Conservation (phyloP, 2,329 filamentous ascomycete species). For the Botrytis aclada region DNA sequence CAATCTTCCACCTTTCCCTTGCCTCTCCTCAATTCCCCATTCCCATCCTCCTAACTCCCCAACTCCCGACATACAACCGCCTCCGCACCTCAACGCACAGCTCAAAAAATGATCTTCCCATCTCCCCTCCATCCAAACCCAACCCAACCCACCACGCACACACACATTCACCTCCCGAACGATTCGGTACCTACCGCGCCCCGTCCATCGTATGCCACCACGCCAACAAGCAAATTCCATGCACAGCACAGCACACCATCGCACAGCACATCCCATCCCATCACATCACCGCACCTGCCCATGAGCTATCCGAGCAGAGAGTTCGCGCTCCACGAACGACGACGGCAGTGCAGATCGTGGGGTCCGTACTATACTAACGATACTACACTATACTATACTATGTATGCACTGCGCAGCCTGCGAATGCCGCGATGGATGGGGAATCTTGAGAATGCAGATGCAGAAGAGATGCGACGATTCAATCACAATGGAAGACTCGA, state of each 20-base stretch:
- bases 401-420: neutral
- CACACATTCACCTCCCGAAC: neutral
- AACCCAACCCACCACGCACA: neutral
- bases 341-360: neutral
- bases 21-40: neutral
- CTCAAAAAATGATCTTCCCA: slow-evolving; percentile 9
- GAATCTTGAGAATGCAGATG: neutral
- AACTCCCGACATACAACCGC: neutral
- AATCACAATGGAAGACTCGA: neutral
- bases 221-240: neutral
- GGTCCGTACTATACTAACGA: neutral
- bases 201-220: neutral
- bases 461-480: neutral
- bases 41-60: neutral
- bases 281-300: slow-evolving; percentile 8
- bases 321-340: neutral
- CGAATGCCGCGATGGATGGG: neutral
- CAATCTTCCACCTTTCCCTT: neutral
- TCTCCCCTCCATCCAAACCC: neutral
- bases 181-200: neutral
- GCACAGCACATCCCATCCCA: neutral
- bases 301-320: neutral
- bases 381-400: neutral
- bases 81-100: slow-evolving; percentile 1
- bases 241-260: neutral